A percentile compares a stretch with the other conserved stretches of the same genome.
Evolutionary conservation across 2,329 filamentous ascomycete species (phyloP).

Genomic region (Apiospora hydei): DNA sequence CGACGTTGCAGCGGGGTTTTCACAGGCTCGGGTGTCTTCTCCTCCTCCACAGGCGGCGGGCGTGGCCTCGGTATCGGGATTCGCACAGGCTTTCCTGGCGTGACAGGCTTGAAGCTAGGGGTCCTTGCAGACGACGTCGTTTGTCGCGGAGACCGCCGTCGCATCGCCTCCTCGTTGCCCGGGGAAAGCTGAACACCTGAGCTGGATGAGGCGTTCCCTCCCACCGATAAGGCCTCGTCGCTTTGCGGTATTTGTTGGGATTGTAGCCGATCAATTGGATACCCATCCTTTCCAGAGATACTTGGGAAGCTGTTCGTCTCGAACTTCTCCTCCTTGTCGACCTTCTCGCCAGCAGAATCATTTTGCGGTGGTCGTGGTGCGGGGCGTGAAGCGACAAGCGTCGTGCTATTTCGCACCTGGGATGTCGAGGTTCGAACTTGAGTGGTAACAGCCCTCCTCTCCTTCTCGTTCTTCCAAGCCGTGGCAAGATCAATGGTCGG

Average conservation of each 20-base stretch:
- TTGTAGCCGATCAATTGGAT: conserved; percentile 18
- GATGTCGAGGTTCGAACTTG: background rate
- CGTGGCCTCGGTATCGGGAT: conserved; percentile 43
- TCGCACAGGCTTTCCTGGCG: conserved; percentile 40
- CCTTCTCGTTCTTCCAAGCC: conserved; percentile 55
- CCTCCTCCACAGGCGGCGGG: conserved; percentile 38
- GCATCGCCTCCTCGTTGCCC: conserved; percentile 52
- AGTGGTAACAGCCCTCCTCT: conserved; percentile 47
- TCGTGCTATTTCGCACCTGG: conserved; percentile 40
- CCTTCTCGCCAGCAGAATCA: background rate
- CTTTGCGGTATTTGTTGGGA: conserved; percentile 18
- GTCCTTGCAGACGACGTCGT: conserved; percentile 31
- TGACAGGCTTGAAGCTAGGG: conserved; percentile 36
- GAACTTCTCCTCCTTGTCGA: background rate
- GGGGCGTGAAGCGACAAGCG: conserved; percentile 44
- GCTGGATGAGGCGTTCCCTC: conserved; percentile 50
- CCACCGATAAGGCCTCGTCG: conserved; percentile 38
- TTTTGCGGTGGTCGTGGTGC: conserved; percentile 40
- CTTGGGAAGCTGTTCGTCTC: background rate
- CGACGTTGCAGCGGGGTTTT: conserved; percentile 52
- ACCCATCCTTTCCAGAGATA: conserved; percentile 22
- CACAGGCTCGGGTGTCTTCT: conserved; percentile 40
- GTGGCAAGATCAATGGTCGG: conserved; percentile 57
- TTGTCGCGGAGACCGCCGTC: conserved; percentile 59
- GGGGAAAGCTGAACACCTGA: conserved; percentile 58